phyloP scores from a whole-genome alignment of 148 eudicot species.

The Polygonum maritimum region DNA sequence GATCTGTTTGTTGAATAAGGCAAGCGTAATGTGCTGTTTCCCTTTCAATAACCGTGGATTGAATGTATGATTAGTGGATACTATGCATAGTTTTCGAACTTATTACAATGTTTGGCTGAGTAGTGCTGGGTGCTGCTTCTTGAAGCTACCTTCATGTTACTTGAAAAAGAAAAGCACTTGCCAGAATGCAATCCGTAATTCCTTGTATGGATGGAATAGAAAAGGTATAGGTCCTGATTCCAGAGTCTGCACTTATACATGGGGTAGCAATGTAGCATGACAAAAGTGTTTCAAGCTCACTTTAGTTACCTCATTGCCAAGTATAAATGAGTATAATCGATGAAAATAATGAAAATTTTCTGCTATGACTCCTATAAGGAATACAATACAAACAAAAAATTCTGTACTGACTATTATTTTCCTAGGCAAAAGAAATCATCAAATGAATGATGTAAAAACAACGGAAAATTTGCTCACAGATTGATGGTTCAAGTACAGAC shows the following conservation, averaged over 20 bases:
- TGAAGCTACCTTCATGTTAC: not conserved
- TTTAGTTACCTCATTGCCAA: not conserved
- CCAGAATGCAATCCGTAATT: not conserved
- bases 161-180: too few species aligned
- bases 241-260: too few species aligned
- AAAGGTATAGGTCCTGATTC: too few species aligned
- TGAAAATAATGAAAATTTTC: not conserved
- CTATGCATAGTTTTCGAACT: not conserved
- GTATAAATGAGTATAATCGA: not conserved
- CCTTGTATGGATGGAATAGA: too few species aligned
- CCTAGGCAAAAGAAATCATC: not conserved
- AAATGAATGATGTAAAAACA: not conserved
- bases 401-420: not conserved
- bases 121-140: not conserved
- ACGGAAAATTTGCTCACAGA: not conserved
- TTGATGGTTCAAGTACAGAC: not conserved
- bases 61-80: not conserved
- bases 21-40: not conserved
- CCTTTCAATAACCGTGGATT: not conserved
- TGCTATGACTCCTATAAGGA: not conserved
- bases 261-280: not conserved
- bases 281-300: not conserved
- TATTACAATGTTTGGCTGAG: not conserved
- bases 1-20: constrained; percentile 1
- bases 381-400: not conserved